Conservation (phyloP, 1,139 yeast species). For the Pichia sp. region DNA sequence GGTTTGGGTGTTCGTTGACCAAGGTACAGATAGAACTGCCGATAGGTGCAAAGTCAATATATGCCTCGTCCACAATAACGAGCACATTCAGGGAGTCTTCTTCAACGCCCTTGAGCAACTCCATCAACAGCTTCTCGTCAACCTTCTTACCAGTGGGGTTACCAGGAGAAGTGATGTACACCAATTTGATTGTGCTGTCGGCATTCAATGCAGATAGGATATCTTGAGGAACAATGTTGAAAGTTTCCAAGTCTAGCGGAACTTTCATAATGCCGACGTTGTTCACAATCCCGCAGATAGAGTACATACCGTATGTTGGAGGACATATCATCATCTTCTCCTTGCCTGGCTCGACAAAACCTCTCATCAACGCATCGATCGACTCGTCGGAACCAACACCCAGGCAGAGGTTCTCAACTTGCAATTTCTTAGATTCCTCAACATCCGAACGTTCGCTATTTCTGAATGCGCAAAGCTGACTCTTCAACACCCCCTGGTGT, state of each 20-base stretch:
- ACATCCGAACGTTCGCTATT: conserved; percentile 38
- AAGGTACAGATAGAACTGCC: conserved; percentile 75
- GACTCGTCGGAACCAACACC: conserved; percentile 98
- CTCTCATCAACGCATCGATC: conserved; percentile 81
- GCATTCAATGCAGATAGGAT: conserved; percentile 47
- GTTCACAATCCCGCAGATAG: conserved; percentile 84
- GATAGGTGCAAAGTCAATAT: conserved; percentile 72
- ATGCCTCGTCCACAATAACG: conserved; percentile 90
- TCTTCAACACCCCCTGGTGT: conserved; percentile 78
- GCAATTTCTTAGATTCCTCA: conserved; percentile 33
- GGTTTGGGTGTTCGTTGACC: conserved; percentile 75
- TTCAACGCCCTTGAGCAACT: conserved; percentile 45
- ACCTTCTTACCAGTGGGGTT: conserved; percentile 84
- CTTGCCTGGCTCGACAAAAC: conserved; percentile 74
- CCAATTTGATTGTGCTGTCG: conserved; percentile 64
- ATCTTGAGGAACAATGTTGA: conserved; percentile 60
- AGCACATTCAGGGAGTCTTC: conserved; percentile 62
- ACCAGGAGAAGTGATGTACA: conserved; percentile 96
- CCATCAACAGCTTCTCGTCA: conserved; percentile 44
- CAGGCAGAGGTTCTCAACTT: conserved; percentile 70
- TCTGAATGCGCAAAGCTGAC: conserved; percentile 66
- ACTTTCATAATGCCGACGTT: conserved; percentile 76
- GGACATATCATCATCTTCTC: conserved; percentile 86
- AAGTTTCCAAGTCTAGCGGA: conserved; percentile 59
- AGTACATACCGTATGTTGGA: conserved; percentile 97